These are phyloP conservation scores for Cydonia oblonga DNA, from an alignment of 331 rosid species.

Conservation along the genomic window DNA sequence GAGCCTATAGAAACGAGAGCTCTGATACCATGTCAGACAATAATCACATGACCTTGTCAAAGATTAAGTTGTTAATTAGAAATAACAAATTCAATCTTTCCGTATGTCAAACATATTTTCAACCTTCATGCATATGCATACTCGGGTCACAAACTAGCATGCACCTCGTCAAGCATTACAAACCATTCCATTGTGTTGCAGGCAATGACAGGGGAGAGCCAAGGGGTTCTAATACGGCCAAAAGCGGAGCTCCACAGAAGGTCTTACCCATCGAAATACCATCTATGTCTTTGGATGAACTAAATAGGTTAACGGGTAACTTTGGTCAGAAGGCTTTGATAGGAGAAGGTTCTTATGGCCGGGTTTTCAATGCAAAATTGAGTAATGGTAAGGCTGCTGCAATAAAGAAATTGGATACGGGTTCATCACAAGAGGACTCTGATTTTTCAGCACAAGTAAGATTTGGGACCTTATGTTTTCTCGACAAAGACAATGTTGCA, in stretches of 20 bases:
- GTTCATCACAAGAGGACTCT: slow-evolving; percentile 55
- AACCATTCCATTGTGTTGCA: slow-evolving; percentile 3
- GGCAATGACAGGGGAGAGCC: slow-evolving; percentile 85
- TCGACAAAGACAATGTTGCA: not conserved
- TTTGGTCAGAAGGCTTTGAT: slow-evolving; percentile 67
- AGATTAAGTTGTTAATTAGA: not conserved
- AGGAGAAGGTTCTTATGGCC: slow-evolving; percentile 93
- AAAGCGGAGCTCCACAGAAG: slow-evolving; percentile 63
- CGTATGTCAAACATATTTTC: not conserved
- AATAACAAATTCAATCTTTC: not conserved
- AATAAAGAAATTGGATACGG: slow-evolving; percentile 63
- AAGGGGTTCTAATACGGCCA: slow-evolving; percentile 40
- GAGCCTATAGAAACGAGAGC: not conserved
- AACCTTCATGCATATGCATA: not conserved
- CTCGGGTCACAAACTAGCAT: not conserved
- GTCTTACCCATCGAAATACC: slow-evolving; percentile 75
- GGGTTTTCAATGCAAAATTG: slow-evolving; percentile 61
- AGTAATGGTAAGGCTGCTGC: slow-evolving; percentile 57
- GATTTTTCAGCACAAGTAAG: slow-evolving; percentile 66
- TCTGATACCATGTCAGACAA: not conserved
- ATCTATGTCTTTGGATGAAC: slow-evolving; percentile 51
- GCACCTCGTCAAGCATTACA: not conserved
- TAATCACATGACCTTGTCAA: not conserved
- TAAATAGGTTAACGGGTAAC: slow-evolving; percentile 55
- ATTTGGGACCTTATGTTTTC: not conserved